phyloP scores from a whole-genome alignment of 768 basidiomycete genomes.

The Guyanaporus albipodus region DNA sequence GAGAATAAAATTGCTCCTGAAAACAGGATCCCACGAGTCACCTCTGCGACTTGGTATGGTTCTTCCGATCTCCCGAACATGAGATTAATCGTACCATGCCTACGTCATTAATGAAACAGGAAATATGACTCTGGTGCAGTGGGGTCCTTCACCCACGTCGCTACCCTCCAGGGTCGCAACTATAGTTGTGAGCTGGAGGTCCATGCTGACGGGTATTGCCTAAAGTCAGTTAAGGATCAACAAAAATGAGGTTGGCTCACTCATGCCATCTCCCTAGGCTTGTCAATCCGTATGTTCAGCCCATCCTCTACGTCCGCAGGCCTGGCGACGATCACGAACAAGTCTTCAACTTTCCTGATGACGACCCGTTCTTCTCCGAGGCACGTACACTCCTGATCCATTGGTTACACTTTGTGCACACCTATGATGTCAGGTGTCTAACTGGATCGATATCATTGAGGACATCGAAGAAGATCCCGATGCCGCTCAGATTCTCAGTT shows the following conservation, averaged over 20 bases:
- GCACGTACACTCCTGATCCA: conserved; percentile 25
- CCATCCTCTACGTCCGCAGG: conserved; percentile 79
- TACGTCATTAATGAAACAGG: conserved; percentile 40
- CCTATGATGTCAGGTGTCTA: conserved; percentile 50
- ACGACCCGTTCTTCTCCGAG: conserved; percentile 95
- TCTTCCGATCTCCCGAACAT: conserved; percentile 20
- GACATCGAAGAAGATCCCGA: conserved; percentile 87
- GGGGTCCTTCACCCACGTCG: conserved; percentile 86
- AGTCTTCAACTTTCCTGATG: conserved; percentile 65
- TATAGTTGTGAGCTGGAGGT: conserved; percentile 96
- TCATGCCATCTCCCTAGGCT: conserved; percentile 45
- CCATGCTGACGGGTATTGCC: conserved; percentile 87
- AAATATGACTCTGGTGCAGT: conserved; percentile 96
- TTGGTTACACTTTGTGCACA: neutral
- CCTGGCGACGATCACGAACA: conserved; percentile 80
- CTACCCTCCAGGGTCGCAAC: conserved; percentile 86
- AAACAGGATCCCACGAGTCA: conserved; percentile 91
- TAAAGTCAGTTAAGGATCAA: conserved; percentile 51
- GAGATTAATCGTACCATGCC: conserved; percentile 11
- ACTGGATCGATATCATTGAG: conserved; percentile 86
- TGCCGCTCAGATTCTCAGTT: conserved; percentile 71
- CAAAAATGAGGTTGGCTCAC: conserved; percentile 6
- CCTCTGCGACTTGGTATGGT: conserved; percentile 80
- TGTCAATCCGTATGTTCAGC: conserved; percentile 91
- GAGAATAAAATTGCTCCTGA: conserved; percentile 81